These are phyloP conservation scores for Neonothopanus nambi DNA, from an alignment of 1,284 basidiomycete genomes.

Conservation along the genomic window DNA sequence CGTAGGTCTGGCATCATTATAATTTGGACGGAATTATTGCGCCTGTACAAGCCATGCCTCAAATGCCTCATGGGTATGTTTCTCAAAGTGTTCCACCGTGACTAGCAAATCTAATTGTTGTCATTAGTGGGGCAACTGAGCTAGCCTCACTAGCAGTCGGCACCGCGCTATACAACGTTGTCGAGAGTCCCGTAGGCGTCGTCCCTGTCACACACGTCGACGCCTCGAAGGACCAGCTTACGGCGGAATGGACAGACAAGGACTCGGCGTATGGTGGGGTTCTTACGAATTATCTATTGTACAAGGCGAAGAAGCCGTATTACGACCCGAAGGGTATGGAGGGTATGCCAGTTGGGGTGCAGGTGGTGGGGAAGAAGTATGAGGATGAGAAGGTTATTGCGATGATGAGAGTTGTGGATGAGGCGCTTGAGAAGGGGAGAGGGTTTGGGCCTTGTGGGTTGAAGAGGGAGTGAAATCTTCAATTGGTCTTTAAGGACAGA, in stretches of 20 bases:
- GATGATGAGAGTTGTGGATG: conserved; percentile 82
- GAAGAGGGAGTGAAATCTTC: neutral
- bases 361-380: conserved; percentile 76
- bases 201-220: conserved; percentile 84
- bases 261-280: conserved; percentile 44
- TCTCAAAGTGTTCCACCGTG: no score
- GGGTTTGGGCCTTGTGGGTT: conserved; percentile 52
- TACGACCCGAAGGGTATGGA: conserved; percentile 76
- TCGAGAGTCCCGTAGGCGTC: conserved; percentile 76
- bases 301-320: conserved; percentile 44
- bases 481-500: no score
- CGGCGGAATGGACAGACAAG: conserved; percentile 56
- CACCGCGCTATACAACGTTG: conserved; percentile 69
- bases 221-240: conserved; percentile 56
- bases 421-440: conserved; percentile 53
- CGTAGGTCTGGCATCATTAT: conserved; percentile 70
- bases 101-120: neutral
- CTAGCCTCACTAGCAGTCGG: conserved; percentile 52
- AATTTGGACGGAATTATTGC: conserved; percentile 76
- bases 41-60: conserved; percentile 73
- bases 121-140: conserved; percentile 48
- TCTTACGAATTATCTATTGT: conserved; percentile 62
- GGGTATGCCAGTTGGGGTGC: conserved; percentile 83
- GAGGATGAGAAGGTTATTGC: conserved; percentile 86
- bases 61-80: conserved; percentile 67